Evolutionary conservation across 164 flowering plant genomes (phyloP).

Genomic region (Magnolia kwangsiensis): DNA sequence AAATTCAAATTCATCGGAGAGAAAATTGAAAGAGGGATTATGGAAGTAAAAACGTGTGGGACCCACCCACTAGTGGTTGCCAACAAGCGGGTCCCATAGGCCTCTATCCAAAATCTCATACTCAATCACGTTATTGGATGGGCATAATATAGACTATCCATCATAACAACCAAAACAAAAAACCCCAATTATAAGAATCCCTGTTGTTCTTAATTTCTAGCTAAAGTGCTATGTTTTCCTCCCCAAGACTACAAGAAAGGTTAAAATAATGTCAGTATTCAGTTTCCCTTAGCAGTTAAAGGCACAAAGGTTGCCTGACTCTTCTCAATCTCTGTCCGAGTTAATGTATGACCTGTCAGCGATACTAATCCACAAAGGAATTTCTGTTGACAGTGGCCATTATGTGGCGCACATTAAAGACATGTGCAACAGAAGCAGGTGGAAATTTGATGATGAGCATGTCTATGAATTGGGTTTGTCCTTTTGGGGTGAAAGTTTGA

Average conservation of each 20-base stretch:
- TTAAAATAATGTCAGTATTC: conserved; percentile 78
- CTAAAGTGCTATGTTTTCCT: conserved; percentile 90
- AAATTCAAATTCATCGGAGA: no score
- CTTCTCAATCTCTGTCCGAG: conserved; percentile 29
- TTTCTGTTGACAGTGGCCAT: conserved; percentile 91
- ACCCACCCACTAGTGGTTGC: no score
- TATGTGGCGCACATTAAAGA: conserved; percentile 88
- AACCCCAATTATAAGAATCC: conserved; percentile 32
- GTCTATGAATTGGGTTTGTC: conserved; percentile 78
- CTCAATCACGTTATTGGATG: no score
- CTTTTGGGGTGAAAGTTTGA: conserved; percentile 73
- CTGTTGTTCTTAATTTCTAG: conserved; percentile 86
- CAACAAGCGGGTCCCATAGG: no score
- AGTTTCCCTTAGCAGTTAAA: conserved; percentile 70
- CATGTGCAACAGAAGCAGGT: conserved; percentile 73
- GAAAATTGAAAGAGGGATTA: no score
- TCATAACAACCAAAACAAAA: no score
- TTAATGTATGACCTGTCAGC: conserved; percentile 78
- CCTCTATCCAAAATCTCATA: no score
- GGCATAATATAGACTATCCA: no score
- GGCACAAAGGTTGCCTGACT: conserved; percentile 54
- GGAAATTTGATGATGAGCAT: conserved; percentile 95
- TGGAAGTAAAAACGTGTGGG: no score
- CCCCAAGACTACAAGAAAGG: conserved; percentile 83
- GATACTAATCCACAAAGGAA: conserved; percentile 84